Evolutionary conservation across 805 yeast genomes (phyloP), one percentile per base, ranked within the genome.

Genomic region (Candida nonsorbophila): DNA sequence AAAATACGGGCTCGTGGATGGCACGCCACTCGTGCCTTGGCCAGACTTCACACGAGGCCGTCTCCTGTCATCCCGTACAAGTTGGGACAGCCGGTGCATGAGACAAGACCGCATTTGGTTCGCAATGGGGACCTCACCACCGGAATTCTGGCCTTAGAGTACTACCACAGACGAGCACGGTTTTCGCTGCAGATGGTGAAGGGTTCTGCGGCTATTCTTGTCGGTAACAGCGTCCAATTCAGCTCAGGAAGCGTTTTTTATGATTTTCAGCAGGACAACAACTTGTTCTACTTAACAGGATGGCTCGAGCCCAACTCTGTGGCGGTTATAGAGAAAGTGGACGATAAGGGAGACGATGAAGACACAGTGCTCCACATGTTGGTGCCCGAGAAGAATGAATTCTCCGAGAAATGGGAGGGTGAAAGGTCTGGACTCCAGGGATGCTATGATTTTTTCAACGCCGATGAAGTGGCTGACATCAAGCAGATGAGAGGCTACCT

Each of bases 401-500:
- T 66, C 27, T 74, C 72, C 14, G 98, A 92, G 56, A 75, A 81
- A 39, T 92, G 99, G 99, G 97, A 90, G 44, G 99, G 99, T 8
- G 79, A 74, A 24, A 72, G 94, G 44, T 81, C 94, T 11, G 99
- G 99, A 1, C 69, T 79, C 3, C 74, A 79, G 27, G 95, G 94
- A 10, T 95, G 81, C 0, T 59, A 57, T 22, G 90, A 86, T 28
- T 75, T 79, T 25, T 92, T 92, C 61, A 92, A 90, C 51, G 95
- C 95, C 3, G 97, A 87, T 54, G 69, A 68, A 28, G 77, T 84
- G 5, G 70, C 69, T 22, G 72, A 74, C 24, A 67, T 72, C 22
- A 63, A 68, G 17, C 47, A 55, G 5, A 47, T 77, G 9, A 58
- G 58, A 6, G 33, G 48, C 3, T 68, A 74, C 39, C 37, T 84